Conservation (phyloP, 495 filamentous ascomycete genomes). For the Extremus antarcticus region DNA sequence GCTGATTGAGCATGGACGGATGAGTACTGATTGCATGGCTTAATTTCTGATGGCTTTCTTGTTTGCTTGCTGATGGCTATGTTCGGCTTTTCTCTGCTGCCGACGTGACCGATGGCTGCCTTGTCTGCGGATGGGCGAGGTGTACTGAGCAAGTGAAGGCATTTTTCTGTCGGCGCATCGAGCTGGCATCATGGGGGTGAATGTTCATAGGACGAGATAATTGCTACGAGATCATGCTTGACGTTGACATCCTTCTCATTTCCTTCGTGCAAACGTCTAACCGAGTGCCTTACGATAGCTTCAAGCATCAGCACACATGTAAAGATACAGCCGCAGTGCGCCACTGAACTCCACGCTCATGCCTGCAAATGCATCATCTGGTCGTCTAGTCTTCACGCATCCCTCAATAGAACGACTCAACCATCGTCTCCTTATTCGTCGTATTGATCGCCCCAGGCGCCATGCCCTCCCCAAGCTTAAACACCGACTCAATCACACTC, state of each 20-base stretch:
- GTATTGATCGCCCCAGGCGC: conserved; percentile 63
- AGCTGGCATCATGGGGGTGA: neutral
- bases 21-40: conserved; percentile 19
- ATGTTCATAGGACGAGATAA: neutral
- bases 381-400: neutral
- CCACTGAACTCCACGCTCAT: neutral
- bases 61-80: neutral
- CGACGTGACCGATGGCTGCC: neutral
- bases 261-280: neutral
- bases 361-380: neutral
- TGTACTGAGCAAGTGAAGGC: too few species aligned
- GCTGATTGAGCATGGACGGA: neutral
- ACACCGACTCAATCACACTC: conserved; percentile 91
- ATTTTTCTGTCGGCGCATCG: neutral
- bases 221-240: neutral
- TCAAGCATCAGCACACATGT: neutral
- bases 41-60: conserved; percentile 1
- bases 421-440: conserved; percentile 89
- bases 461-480: conserved; percentile 80
- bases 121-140: too few species aligned
- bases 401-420: conserved; percentile 85
- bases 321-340: neutral
- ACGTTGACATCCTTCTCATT: neutral
- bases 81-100: conserved; percentile 1
- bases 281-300: neutral